Percentiles rank a stretch among this genome's conserved stretches.
Evolutionary conservation across 768 basidiomycete genomes (phyloP).

Genomic region (Amanita thiersii): DNA sequence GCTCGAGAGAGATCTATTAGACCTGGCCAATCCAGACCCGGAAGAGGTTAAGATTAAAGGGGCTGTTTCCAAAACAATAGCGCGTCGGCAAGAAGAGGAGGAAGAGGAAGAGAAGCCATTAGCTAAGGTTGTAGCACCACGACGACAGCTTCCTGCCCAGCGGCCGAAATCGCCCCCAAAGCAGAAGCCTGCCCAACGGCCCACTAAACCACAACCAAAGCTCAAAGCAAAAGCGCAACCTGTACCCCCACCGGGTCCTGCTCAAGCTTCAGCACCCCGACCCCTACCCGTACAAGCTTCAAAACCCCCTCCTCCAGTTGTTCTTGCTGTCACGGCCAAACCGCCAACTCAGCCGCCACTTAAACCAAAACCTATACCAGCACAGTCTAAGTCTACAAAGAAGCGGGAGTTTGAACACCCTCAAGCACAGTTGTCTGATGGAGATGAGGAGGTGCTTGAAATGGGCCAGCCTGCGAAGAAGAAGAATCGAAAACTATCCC

Average conservation of each 20-base stretch:
- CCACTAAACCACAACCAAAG: slow-evolving; percentile 6
- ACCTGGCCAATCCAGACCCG: slow-evolving; percentile 11
- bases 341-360: too few species aligned
- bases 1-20: slow-evolving; percentile 19
- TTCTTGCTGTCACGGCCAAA: background rate
- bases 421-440: slow-evolving; percentile 18
- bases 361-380: slow-evolving; percentile 10
- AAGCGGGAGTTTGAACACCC: slow-evolving; percentile 21
- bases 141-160: slow-evolving; percentile 17
- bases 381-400: slow-evolving; percentile 7
- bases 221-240: background rate
- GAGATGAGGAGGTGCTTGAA: slow-evolving; percentile 40
- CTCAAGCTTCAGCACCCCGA: slow-evolving; percentile 2
- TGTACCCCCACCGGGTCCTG: slow-evolving; percentile 6
- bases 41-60: slow-evolving; percentile 35
- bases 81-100: slow-evolving; percentile 23
- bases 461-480: slow-evolving; percentile 35
- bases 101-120: slow-evolving; percentile 25
- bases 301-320: background rate
- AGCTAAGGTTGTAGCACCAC: slow-evolving; percentile 13
- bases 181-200: slow-evolving; percentile 11
- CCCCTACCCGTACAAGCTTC: slow-evolving; percentile 9
- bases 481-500: slow-evolving; percentile 3
- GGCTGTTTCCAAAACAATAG: slow-evolving; percentile 22
- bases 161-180: slow-evolving; percentile 20